Conservation (phyloP, 2,329 filamentous ascomycete species). For the Piedraia hortae region DNA sequence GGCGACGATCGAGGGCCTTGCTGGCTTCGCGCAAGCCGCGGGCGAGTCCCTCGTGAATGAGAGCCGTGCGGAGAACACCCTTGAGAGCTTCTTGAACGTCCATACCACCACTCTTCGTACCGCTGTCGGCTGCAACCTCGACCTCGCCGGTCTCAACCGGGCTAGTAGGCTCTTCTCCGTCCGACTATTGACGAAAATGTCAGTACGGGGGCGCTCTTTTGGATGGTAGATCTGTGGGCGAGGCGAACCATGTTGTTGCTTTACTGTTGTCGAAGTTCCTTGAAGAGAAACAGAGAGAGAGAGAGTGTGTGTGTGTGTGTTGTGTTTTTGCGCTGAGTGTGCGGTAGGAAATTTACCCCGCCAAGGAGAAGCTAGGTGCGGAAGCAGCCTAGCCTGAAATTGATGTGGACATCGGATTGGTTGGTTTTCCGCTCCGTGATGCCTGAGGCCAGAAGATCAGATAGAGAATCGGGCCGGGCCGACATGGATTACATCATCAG, state of each 20-base stretch:
- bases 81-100: constrained; percentile 95
- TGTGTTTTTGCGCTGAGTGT: too few relatives aligned
- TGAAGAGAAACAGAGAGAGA: too few relatives aligned
- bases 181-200: constrained; percentile 37
- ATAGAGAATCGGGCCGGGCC: too few relatives aligned
- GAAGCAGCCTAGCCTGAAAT: background rate
- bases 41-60: constrained; percentile 98
- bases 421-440: constrained; percentile 5
- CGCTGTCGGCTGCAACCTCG: constrained; percentile 77
- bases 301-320: too few relatives aligned
- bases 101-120: constrained; percentile 65
- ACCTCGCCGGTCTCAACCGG: constrained; percentile 52
- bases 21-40: constrained; percentile 93
- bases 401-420: constrained; percentile 2
- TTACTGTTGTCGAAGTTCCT: too few relatives aligned
- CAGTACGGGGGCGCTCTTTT: constrained; percentile 2
- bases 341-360: too few relatives aligned
- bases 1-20: constrained; percentile 94
- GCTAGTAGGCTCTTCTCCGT: constrained; percentile 98
- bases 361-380: too few relatives aligned
- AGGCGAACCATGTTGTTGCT: background rate
- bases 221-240: constrained; percentile 1
- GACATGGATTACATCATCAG: constrained; percentile 2
- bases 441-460: too few relatives aligned
- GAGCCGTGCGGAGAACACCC: constrained; percentile 91